Evolutionary conservation across 345 rosid genomes (phyloP).

Genomic region (Eutrema yunnanense): DNA sequence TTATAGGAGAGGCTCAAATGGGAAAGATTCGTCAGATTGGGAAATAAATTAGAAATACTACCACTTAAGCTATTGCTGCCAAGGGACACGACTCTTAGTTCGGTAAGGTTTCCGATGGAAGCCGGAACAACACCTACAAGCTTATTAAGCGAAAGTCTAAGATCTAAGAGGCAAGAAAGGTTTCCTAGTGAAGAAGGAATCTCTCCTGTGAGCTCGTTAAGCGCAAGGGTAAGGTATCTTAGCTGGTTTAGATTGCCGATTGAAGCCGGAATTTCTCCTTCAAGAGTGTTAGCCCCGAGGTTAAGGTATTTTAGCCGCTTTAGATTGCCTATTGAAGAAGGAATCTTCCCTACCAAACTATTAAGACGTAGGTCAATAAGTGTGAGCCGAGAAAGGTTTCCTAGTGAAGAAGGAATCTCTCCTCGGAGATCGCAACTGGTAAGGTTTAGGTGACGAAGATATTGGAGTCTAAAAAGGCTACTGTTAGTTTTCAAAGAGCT

Average conservation of each 20-base stretch:
- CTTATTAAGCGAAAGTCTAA: not conserved
- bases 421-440: not conserved
- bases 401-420: not conserved
- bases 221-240: not conserved
- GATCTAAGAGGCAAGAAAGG: not conserved
- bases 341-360: not conserved
- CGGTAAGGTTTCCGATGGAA: not conserved
- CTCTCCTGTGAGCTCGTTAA: not conserved
- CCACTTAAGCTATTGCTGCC: not conserved
- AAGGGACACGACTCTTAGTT: not conserved
- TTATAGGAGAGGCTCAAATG: not conserved
- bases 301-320: not conserved
- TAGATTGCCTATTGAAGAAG: not conserved
- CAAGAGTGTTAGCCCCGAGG: not conserved
- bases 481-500: not conserved
- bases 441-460: slow-evolving; percentile 5
- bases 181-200: slow-evolving; percentile 14
- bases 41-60: not conserved
- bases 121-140: not conserved
- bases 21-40: not conserved
- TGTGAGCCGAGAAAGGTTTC: not conserved
- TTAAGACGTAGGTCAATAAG: not conserved
- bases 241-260: not conserved
- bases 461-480: slow-evolving; percentile 7
- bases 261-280: not conserved